Evolutionary conservation across 352 stramenopile genomes (phyloP).

Genomic region (Hyaloperonospora brassicae): DNA sequence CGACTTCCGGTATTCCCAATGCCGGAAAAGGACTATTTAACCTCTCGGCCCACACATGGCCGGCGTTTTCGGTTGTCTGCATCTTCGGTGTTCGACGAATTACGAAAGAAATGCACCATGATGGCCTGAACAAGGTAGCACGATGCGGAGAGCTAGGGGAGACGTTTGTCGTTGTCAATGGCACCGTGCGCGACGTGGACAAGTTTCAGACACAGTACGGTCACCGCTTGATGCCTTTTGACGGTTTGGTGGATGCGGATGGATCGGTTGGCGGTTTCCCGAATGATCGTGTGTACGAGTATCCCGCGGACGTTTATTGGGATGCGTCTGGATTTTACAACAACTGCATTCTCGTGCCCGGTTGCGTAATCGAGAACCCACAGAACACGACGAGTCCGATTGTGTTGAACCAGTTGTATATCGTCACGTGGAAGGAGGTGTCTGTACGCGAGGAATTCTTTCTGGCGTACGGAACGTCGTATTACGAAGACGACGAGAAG

Average conservation of each 20-base stretch:
- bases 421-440: slow-evolving; percentile 86
- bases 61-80: slow-evolving; percentile 82
- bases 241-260: slow-evolving; percentile 77
- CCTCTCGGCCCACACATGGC: slow-evolving; percentile 67
- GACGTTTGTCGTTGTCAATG: slow-evolving; percentile 85
- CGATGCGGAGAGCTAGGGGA: slow-evolving; percentile 76
- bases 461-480: slow-evolving; percentile 81
- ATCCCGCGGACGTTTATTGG: slow-evolving; percentile 79
- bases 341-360: slow-evolving; percentile 85
- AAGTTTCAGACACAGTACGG: slow-evolving; percentile 86
- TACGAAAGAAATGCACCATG: slow-evolving; percentile 81
- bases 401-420: slow-evolving; percentile 79
- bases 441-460: slow-evolving; percentile 81
- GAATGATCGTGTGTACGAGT: slow-evolving; percentile 85
- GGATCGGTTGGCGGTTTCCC: slow-evolving; percentile 77
- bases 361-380: slow-evolving; percentile 74
- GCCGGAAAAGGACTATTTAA: slow-evolving; percentile 79
- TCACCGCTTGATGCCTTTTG: slow-evolving; percentile 71
- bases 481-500: slow-evolving; percentile 83
- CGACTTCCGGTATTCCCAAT: slow-evolving; percentile 76
- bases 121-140: slow-evolving; percentile 83
- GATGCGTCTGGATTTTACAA: slow-evolving; percentile 85
- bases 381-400: slow-evolving; percentile 72
- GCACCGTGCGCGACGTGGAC: slow-evolving; percentile 76
- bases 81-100: slow-evolving; percentile 84